Evolutionary conservation across 2,329 filamentous ascomycete species (phyloP), one percentile per base, ranked within the genome.

Genomic region (Exophiala phaeomuriformis): DNA sequence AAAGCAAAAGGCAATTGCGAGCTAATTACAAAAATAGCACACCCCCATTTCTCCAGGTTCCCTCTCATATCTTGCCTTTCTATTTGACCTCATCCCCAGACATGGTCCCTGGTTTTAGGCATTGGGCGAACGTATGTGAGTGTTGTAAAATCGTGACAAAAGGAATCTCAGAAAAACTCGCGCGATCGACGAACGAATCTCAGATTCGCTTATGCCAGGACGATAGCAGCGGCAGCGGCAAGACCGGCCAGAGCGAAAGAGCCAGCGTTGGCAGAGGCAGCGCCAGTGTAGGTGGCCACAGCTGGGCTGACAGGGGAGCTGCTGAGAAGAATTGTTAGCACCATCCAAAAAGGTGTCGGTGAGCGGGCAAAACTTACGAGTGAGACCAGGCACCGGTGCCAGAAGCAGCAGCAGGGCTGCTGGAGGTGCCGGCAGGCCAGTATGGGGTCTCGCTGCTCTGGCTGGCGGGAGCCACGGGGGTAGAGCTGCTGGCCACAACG

Each of bases 201-300:
- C 27, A 50, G 19, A 45, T 29, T 19, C 51, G 49, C 63, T 60
- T 68, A 67, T 62, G 64, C 64, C 49, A 67, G 60, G 58, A 67
- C 54, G 47, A 66, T 36, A 53, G 63, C 66, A 50, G 54, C 65
- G 42, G 64, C 52, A 49, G 63, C 65, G 50, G 61, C 65, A 41
- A 66, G 55, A 62, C 64, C 64, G 39, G 61, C 64, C 37, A 65
- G 55, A 52, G 60, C 63, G 59, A 65, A 58, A 53, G 63, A 65
- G 58, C 61, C 62, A 49, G 61, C 58, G 49, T 66, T 55, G 54
- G 57, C 59, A 58, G 55, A 63, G 53, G 64, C 66, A 47, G 64
- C 66, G 63, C 64, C 64, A 52, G 64, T 65, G 61, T 52, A 67
- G 45, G 56, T 56, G 51, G 60, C 51, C 49, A 35, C 39, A 28